Percentiles rank a stretch among this genome's conserved stretches.
Conservation (phyloP, 2,329 filamentous ascomycete genomes). For the Trichoderma sp. region DNA sequence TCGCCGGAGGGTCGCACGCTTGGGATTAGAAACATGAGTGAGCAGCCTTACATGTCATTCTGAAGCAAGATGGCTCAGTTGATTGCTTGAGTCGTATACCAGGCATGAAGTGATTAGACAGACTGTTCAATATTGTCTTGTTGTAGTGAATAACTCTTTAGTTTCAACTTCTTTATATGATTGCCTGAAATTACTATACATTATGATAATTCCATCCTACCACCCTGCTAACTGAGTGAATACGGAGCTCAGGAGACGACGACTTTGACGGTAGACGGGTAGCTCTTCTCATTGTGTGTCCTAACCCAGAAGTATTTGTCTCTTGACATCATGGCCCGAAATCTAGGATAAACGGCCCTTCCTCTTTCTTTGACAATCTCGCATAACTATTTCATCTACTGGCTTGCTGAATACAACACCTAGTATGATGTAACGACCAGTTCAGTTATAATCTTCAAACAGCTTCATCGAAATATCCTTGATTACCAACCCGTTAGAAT, state of each 20-base stretch:
- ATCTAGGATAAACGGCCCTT: background rate
- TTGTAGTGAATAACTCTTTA: background rate
- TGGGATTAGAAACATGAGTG: background rate
- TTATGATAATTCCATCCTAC: no score
- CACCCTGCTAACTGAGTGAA: no score
- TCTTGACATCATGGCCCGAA: background rate
- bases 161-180: background rate
- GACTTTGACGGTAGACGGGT: background rate
- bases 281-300: no score
- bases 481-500: background rate
- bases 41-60: background rate
- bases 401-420: background rate
- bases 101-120: background rate
- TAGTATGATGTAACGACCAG: background rate
- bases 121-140: background rate
- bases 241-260: no score
- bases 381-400: background rate
- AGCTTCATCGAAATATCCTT: background rate
- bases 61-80: background rate
- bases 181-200: background rate
- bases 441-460: background rate
- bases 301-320: background rate
- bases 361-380: background rate
- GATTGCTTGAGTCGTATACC: background rate
- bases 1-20: background rate